Base-by-base conservation (phyloP, 805 yeast genomes). In the Kodamaea kakaduensis region DNA sequence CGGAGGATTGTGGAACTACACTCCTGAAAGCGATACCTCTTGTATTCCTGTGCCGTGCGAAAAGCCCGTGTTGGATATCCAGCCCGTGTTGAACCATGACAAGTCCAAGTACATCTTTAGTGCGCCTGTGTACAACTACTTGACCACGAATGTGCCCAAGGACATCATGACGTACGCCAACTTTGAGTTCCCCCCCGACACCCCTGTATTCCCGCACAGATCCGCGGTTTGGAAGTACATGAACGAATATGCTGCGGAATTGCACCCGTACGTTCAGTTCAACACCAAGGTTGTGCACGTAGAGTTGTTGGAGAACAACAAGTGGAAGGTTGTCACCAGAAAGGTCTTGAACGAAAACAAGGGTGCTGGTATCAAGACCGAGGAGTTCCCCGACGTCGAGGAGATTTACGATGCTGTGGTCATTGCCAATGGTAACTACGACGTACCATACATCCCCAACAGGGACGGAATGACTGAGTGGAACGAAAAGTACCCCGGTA, bases 1-100 rank as follows among this genome's bases (percentile, higher is more conserved):
- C n/a, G 95, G 95, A 9, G 96, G 96, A 0, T 61, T 85, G 6
- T 86, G 96, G 96, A 73, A 77, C 51, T 81, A 75, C 48, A 68
- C 64, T 37, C 64, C 52, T 36, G 43, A 40, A 22, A 47, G 48
- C 14, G 61, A 44, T n/a, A 45, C 48, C 28, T 52, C 37, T 25
- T 29, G 34, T 13, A 40, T 51, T 22, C 48, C 44, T 2, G 45
- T 47, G n/a, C 55, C 51, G 2, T 40, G 55, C 22, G 46, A 46
- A 18, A 45, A 48, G 22, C 52, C 53, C 13, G 44, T 44, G 9
- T 37, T 42, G 25, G 48, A 37, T 17, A 36, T 38, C n/a, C 38
- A 34, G 26, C 41, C 45, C 9, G 32, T 42, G 8, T 38, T 12
- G 31, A 34, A 36, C 9, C 38, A 44, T 10, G 41, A 38, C 25